These are phyloP conservation scores for Articulospora tetracladia DNA, from an alignment of 495 filamentous ascomycete genomes.

Conservation along the genomic window DNA sequence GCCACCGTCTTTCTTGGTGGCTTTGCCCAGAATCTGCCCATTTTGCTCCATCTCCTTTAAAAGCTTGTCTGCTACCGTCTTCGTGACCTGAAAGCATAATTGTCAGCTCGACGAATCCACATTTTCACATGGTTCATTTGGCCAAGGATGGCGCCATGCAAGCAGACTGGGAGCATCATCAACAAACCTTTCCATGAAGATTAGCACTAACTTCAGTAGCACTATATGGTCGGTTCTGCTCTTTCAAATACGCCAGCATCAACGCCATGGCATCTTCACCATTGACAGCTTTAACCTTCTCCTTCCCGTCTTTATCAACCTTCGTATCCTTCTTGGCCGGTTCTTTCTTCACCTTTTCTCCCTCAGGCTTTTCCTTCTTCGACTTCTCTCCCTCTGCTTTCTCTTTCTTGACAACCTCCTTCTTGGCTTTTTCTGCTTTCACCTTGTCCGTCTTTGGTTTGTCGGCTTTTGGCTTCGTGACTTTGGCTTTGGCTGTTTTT, in stretches of 20 bases:
- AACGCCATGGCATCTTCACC: slow-evolving; percentile 20
- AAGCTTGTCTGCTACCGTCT: slow-evolving; percentile 57
- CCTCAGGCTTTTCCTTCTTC: slow-evolving; percentile 6
- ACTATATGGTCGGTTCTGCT: slow-evolving; percentile 22
- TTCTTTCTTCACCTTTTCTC: slow-evolving; percentile 3
- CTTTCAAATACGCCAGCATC: slow-evolving; percentile 17
- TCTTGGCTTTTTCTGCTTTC: slow-evolving; percentile 8
- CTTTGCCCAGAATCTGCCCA: slow-evolving; percentile 53
- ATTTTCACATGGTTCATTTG: background rate
- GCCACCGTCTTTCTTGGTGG: slow-evolving; percentile 27
- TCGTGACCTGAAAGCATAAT: slow-evolving; percentile 46
- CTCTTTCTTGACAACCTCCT: slow-evolving; percentile 4
- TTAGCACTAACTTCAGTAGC: slow-evolving; percentile 64
- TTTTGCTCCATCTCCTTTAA: slow-evolving; percentile 61
- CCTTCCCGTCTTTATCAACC: slow-evolving; percentile 13
- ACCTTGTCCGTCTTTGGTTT: background rate
- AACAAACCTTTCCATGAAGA: slow-evolving; percentile 52
- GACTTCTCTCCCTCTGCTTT: background rate
- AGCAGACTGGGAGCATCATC: background rate
- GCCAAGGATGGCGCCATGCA: background rate
- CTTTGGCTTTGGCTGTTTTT: slow-evolving; percentile 23
- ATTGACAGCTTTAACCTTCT: slow-evolving; percentile 18
- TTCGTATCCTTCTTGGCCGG: background rate
- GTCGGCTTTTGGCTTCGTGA: slow-evolving; percentile 15
- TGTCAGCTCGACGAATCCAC: background rate